Evolutionary conservation across 257 asterid genomes (phyloP).

Genomic region (Salvia hispanica): DNA sequence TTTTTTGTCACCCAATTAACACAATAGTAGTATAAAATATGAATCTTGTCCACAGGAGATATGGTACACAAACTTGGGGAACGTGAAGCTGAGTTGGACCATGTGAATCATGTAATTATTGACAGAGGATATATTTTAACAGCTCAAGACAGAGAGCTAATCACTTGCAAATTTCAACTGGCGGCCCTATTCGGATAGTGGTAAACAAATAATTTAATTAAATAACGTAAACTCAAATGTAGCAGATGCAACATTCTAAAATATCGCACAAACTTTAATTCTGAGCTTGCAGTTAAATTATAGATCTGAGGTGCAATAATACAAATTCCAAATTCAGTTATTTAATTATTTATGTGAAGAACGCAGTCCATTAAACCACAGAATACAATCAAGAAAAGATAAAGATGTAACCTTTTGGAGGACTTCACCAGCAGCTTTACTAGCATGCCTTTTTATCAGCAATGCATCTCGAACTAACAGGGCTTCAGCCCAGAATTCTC

Average conservation of each 20-base stretch:
- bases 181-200: background rate
- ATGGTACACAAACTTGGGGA: background rate
- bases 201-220: background rate
- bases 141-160: constrained; percentile 10
- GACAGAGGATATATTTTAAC: background rate
- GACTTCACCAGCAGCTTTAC: constrained; percentile 41
- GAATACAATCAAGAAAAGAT: constrained; percentile 20
- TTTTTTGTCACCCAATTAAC: constrained; percentile 3
- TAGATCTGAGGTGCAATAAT: constrained; percentile 5
- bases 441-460: constrained; percentile 40
- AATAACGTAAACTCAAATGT: constrained; percentile 10
- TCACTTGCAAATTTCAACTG: constrained; percentile 3
- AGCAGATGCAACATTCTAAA: background rate
- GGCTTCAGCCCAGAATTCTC: constrained; percentile 55
- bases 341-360: constrained; percentile 4
- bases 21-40: background rate
- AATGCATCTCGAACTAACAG: constrained; percentile 54
- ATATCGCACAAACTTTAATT: background rate
- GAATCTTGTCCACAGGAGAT: constrained; percentile 1
- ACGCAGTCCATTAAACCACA: background rate
- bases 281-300: constrained; percentile 6
- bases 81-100: constrained; percentile 10
- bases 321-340: background rate
- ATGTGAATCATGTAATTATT: constrained; percentile 12
- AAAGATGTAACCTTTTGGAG: constrained; percentile 50